These are phyloP conservation scores for Aspergillus phoenicis DNA, from an alignment of 2,329 filamentous ascomycete species.

Conservation along the genomic window DNA sequence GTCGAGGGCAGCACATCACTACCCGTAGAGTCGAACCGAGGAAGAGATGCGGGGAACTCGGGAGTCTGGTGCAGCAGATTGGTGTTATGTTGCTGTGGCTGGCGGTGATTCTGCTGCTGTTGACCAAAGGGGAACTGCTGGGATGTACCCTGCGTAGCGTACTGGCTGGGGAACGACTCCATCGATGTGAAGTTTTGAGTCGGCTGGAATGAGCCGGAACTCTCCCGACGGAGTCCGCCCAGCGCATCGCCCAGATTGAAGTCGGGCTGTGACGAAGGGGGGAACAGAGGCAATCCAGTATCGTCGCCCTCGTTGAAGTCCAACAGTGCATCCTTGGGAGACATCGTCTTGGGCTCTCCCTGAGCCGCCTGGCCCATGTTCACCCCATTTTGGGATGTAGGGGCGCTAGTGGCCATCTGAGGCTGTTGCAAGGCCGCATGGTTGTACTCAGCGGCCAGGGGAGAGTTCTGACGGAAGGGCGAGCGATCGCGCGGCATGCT, in stretches of 20 bases:
- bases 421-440: constrained; percentile 37
- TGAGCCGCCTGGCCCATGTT: constrained; percentile 34
- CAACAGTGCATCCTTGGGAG: constrained; percentile 85
- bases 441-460: constrained; percentile 55
- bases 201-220: constrained; percentile 38
- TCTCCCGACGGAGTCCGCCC: constrained; percentile 39
- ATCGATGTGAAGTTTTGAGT: constrained; percentile 42
- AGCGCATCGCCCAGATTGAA: constrained; percentile 51
- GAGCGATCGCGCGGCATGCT: constrained; percentile 68
- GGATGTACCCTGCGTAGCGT: constrained; percentile 47
- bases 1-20: constrained; percentile 50
- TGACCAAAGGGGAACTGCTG: constrained; percentile 55
- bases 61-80: constrained; percentile 50
- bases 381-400: constrained; percentile 36
- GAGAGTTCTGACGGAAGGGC: constrained; percentile 75
- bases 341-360: constrained; percentile 77
- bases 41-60: constrained; percentile 61
- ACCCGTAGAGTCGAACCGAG: constrained; percentile 63
- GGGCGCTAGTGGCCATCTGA: constrained; percentile 47
- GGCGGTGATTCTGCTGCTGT: constrained; percentile 26
- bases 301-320: constrained; percentile 78
- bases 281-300: constrained; percentile 67
- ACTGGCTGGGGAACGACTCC: constrained; percentile 46
- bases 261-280: constrained; percentile 55
- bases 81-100: constrained; percentile 33